Evolutionary conservation across 257 asterid genomes (phyloP).

Genomic region (Fraxinus anomala): DNA sequence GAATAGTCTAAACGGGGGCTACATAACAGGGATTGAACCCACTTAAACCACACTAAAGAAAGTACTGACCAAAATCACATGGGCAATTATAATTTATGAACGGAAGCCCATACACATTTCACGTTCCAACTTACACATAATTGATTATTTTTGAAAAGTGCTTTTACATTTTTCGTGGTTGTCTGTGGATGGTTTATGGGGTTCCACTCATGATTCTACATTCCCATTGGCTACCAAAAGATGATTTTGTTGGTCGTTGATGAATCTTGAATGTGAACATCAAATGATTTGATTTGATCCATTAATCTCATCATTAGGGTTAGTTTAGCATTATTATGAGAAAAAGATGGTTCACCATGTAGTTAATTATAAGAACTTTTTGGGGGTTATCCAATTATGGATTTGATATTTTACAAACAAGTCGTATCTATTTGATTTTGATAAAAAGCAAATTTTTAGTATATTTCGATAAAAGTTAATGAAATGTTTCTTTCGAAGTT

Average conservation of each 20-base stretch:
- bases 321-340: slow-evolving; percentile 5
- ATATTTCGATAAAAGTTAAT: too few species aligned
- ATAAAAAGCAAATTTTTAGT: too few species aligned
- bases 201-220: not conserved
- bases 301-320: not conserved
- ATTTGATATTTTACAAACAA: not conserved
- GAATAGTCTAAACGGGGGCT: not conserved
- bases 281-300: not conserved
- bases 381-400: not conserved
- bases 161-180: not conserved
- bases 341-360: not conserved
- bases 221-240: not conserved
- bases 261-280: not conserved
- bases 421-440: not conserved
- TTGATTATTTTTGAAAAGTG: slow-evolving; percentile 16
- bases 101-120: slow-evolving; percentile 20
- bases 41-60: not conserved
- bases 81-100: slow-evolving; percentile 21
- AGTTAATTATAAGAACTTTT: not conserved
- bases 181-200: not conserved
- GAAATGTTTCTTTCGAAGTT: too few species aligned
- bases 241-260: not conserved
- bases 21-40: slow-evolving; percentile 16
- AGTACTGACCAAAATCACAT: slow-evolving; percentile 22
- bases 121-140: slow-evolving; percentile 5